Base-by-base conservation (phyloP, 805 yeast genomes). In the Saturnispora galanensis region DNA sequence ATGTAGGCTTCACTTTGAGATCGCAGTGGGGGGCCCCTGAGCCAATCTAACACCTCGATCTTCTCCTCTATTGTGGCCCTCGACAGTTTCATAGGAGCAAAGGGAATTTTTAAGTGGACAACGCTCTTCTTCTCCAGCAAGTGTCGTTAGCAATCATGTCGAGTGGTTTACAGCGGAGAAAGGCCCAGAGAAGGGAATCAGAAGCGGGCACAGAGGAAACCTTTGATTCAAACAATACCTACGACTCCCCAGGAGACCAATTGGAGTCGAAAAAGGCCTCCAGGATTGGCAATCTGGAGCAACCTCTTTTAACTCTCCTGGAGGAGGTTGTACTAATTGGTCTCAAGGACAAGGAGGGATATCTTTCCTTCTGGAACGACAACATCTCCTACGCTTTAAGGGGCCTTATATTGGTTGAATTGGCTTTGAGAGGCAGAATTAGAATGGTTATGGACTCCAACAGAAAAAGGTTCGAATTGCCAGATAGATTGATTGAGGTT, bases 331-430 rank as follows among this genome's bases (percentile, higher is more conserved):
- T 93, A 52, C 72, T 93, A 50, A 75, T 93, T 69, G 98, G 98
- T 5, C 73, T 93, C 52, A 89, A 90, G 59, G 97, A 93, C 65
- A 84, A 84, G 55, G 97, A 93, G 64, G 98, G 98, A 10, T 88
- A 90, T 63, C 70, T 93, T 38, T 87, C 96, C 28, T 93, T 93
- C 66, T 93, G 98, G 98, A 93, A 93, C 61, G 98, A 93, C 65
- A 89, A 87, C 64, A 89, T 93, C 44, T 87, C 97, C 18, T 93
- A 93, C 66, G 96, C 97, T 1, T 72, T 93, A 48, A 79, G 98
- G 56, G 98, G 98, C 10, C 84, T 96, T 61, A 90, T 93, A 48
- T 58, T 93, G 44, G 74, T 93, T 60, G 98, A 93, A 64, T 73
- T 93, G 64, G 96, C 97, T 2, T 77, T 93, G 56, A 77, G 97